Percentiles rank a stretch among this genome's conserved stretches.
These are phyloP conservation scores for Neofusicoccum sp. DNA, from an alignment of 2,329 filamentous ascomycete genomes.

Conservation along the genomic window DNA sequence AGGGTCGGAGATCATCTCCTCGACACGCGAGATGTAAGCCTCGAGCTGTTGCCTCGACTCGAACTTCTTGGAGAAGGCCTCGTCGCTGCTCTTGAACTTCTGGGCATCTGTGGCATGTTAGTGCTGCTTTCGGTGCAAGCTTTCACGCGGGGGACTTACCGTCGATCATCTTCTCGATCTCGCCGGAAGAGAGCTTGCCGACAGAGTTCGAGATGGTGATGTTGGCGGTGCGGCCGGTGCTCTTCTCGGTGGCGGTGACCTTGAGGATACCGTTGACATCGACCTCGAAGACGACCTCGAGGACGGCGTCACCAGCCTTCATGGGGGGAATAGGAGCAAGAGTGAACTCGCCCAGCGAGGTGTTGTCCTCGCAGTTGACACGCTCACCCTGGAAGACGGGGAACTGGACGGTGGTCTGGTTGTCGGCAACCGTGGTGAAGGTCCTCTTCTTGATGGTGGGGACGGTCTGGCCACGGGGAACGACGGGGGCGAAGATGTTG, in stretches of 20 bases:
- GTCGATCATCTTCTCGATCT: constrained; percentile 98
- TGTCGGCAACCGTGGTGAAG: constrained; percentile 78
- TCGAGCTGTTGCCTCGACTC: constrained; percentile 99
- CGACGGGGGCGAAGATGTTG: constrained; percentile 96
- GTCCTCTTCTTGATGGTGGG: constrained; percentile 82
- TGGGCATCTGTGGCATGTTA: constrained; percentile 66
- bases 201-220: constrained; percentile 99
- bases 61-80: constrained; percentile 99
- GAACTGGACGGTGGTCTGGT: constrained; percentile 76
- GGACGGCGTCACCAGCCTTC: constrained; percentile 91
- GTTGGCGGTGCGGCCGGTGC: constrained; percentile 94
- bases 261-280: constrained; percentile 99
- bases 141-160: constrained; percentile 48
- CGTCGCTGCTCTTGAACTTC: constrained; percentile 97
- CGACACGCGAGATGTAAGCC: constrained; percentile 96
- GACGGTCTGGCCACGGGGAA: constrained; percentile 60
- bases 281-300: constrained; percentile 98
- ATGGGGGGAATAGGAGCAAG: constrained; percentile 81
- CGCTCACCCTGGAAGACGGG: constrained; percentile 94
- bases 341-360: constrained; percentile 94
- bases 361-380: constrained; percentile 98
- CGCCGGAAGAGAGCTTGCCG: constrained; percentile 88
- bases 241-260: constrained; percentile 99
- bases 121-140: not conserved
- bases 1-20: constrained; percentile 98